These are phyloP conservation scores for Teratosphaeria pseudoeucalypti DNA, from an alignment of 2,329 filamentous ascomycete species.

Conservation along the genomic window DNA sequence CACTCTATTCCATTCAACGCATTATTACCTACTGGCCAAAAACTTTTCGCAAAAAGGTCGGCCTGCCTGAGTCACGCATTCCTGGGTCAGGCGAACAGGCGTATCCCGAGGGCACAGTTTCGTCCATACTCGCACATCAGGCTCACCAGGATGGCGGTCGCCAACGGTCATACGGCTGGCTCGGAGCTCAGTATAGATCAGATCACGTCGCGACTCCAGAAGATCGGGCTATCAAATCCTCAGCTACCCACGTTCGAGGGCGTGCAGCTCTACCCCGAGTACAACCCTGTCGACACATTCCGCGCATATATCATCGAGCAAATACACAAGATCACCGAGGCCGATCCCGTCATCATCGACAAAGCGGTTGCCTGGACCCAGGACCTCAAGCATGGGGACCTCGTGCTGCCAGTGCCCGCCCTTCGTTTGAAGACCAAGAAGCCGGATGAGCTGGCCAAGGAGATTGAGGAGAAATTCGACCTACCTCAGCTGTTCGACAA, in stretches of 20 bases:
- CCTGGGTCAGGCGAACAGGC: not conserved
- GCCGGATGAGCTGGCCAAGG: conserved; percentile 45
- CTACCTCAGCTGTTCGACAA: conserved; percentile 59
- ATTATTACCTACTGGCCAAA: not conserved
- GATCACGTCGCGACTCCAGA: conserved; percentile 21
- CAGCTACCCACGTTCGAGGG: conserved; percentile 15
- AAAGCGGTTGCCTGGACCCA: conserved; percentile 68
- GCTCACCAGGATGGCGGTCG: conserved; percentile 10
- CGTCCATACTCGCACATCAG: not conserved
- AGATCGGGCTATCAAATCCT: conserved; percentile 18
- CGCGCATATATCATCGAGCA: conserved; percentile 63
- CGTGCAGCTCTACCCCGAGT: conserved; percentile 44
- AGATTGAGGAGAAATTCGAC: conserved; percentile 46
- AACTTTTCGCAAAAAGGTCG: not conserved
- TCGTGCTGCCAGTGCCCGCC: conserved; percentile 69
- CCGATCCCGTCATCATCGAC: conserved; percentile 62
- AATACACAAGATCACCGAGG: conserved; percentile 57
- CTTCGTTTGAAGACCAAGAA: conserved; percentile 61
- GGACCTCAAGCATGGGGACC: conserved; percentile 71
- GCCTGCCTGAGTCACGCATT: not conserved
- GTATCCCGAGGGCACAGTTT: not conserved
- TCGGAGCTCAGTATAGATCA: conserved; percentile 9
- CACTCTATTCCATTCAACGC: not conserved
- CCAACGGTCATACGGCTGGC: conserved; percentile 7
- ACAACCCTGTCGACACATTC: conserved; percentile 72